Evolutionary conservation across 495 filamentous ascomycete genomes (phyloP).

Genomic region (Penicillium odoratum): DNA sequence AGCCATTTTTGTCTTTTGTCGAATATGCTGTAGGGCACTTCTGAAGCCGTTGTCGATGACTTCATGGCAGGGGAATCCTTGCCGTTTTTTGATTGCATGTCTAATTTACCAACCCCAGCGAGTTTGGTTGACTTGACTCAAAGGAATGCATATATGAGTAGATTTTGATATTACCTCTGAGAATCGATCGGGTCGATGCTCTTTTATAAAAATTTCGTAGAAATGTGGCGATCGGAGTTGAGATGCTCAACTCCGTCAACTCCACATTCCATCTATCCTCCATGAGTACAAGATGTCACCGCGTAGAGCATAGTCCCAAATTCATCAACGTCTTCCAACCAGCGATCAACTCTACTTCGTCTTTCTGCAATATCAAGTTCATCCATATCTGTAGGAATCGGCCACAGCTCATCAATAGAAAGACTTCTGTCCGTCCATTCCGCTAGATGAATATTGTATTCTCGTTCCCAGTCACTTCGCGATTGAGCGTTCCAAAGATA

Average conservation of each 20-base stretch:
- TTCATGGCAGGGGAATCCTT: background rate
- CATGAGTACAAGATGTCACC: constrained; percentile 45
- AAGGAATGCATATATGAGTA: no score
- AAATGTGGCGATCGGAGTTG: constrained; percentile 4
- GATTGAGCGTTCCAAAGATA: constrained; percentile 35
- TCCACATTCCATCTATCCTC: constrained; percentile 14
- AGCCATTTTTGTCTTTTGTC: constrained; percentile 47
- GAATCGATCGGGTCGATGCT: no score
- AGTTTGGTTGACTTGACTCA: no score
- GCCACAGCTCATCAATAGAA: constrained; percentile 49
- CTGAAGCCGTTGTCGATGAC: background rate
- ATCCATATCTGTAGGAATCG: constrained; percentile 26
- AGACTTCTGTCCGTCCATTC: constrained; percentile 39
- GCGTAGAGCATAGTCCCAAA: constrained; percentile 52
- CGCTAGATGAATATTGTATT: constrained; percentile 42
- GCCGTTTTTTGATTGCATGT: background rate
- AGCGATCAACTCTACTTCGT: constrained; percentile 38
- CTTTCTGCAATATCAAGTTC: constrained; percentile 26
- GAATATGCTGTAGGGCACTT: constrained; percentile 17
- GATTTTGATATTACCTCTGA: no score
- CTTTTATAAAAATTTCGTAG: background rate
- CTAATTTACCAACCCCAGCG: no score
- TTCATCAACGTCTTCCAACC: constrained; percentile 47
- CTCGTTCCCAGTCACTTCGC: constrained; percentile 39
- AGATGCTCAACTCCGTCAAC: constrained; percentile 6